Evolutionary conservation across 352 stramenopile species (phyloP).

Genomic region (Phytophthora boehmeriae): DNA sequence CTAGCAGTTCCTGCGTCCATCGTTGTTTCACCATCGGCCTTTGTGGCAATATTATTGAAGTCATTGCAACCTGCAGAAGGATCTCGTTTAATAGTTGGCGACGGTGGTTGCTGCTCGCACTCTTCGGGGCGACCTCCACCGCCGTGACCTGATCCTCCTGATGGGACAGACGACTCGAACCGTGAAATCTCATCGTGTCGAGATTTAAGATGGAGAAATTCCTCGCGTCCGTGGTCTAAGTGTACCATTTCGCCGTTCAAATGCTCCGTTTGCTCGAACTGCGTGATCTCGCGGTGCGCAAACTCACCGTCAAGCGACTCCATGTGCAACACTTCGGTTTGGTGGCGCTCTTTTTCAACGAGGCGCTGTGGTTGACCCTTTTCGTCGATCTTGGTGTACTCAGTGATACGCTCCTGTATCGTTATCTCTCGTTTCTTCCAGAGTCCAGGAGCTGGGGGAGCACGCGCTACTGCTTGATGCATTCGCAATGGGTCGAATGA

Average conservation of each 20-base stretch:
- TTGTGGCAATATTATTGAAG: constrained; percentile 1
- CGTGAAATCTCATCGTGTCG: constrained; percentile 84
- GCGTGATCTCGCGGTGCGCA: constrained; percentile 84
- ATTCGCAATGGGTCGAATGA: constrained; percentile 51
- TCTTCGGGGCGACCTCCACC: constrained; percentile 52
- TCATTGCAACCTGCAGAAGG: constrained; percentile 30
- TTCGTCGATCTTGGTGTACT: constrained; percentile 91
- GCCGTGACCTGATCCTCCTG: constrained; percentile 4
- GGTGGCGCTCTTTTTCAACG: constrained; percentile 85
- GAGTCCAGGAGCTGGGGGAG: constrained; percentile 64
- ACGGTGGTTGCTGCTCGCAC: constrained; percentile 77
- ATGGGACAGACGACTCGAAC: constrained; percentile 78
- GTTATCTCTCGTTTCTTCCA: constrained; percentile 91
- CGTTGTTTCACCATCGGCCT: constrained; percentile 8
- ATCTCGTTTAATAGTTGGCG: constrained; percentile 81
- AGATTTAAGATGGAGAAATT: constrained; percentile 87
- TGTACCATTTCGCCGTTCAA: constrained; percentile 86
- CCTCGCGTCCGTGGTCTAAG: constrained; percentile 75
- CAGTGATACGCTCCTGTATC: constrained; percentile 85
- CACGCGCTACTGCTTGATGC: constrained; percentile 40
- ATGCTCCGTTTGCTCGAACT: constrained; percentile 85
- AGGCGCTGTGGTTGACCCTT: constrained; percentile 71
- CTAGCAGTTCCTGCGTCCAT: constrained; percentile 12
- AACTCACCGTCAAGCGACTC: constrained; percentile 81
- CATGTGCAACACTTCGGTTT: constrained; percentile 88